These are phyloP conservation scores for Wickerhamiella australiensis DNA, from an alignment of 805 yeast genomes.

Conservation along the genomic window DNA sequence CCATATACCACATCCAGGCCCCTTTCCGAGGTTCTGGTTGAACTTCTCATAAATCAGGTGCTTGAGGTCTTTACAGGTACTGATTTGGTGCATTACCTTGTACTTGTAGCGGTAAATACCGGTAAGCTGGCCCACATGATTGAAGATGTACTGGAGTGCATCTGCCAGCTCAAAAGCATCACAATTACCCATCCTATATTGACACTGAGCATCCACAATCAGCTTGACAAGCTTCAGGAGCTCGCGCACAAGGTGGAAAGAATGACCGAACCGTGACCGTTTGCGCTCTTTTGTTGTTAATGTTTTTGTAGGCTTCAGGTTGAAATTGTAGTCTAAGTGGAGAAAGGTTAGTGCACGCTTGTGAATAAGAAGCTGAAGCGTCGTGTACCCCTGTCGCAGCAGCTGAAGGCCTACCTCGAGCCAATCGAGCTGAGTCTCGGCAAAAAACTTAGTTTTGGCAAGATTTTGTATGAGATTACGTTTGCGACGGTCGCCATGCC, in stretches of 20 bases:
- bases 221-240: slow-evolving; percentile 71
- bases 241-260: slow-evolving; percentile 89
- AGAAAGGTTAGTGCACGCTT: slow-evolving; percentile 81
- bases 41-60: slow-evolving; percentile 81
- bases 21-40: slow-evolving; percentile 77
- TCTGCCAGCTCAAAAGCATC: slow-evolving; percentile 94
- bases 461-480: slow-evolving; percentile 51
- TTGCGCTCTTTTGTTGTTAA: slow-evolving; percentile 93
- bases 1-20: slow-evolving; percentile 99
- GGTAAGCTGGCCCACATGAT: slow-evolving; percentile 89
- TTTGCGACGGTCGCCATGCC: slow-evolving; percentile 2
- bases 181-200: slow-evolving; percentile 74
- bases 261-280: slow-evolving; percentile 89
- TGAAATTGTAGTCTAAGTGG: slow-evolving; percentile 91
- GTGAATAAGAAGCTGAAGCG: slow-evolving; percentile 82
- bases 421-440: slow-evolving; percentile 91
- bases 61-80: slow-evolving; percentile 90
- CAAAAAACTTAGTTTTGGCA: slow-evolving; percentile 74
- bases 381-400: slow-evolving; percentile 85
- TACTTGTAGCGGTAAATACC: slow-evolving; percentile 96
- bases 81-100: slow-evolving; percentile 94
- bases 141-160: slow-evolving; percentile 78
- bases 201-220: slow-evolving; percentile 87
- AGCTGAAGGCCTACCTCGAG: slow-evolving; percentile 95
- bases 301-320: slow-evolving; percentile 91